Evolutionary conservation across 208 protist genomes (phyloP), one percentile per base, ranked within the genome.

Genomic region (Trypanosoma cruzi): DNA sequence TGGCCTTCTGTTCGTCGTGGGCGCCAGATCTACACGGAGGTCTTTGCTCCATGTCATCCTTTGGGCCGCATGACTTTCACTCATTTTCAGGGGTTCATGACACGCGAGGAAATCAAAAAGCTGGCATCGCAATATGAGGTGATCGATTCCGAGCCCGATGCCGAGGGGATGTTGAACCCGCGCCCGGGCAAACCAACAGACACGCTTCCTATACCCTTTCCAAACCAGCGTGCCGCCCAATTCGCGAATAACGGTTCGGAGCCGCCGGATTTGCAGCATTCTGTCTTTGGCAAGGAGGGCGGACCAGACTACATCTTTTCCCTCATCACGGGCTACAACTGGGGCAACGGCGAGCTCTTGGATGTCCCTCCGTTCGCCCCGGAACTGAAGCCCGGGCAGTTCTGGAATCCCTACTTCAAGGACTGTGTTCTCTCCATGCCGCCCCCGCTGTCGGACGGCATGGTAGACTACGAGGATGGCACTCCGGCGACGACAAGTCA

Each of bases 381-480:
- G 28, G 87, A 96, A 75, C 59, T 92, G 64, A 92, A 93, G 80
- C 86, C 91, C 16, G 88, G 89, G 7, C 89, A 98, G 64, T 95
- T 98, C 84, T 99, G 95, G 84, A 99, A 99, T 82, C 97, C 98
- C 11, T 99, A 99, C 89, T 99, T 99, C 82, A 92, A 98, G 72
- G 98, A 98, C 62, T 96, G 95, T 66, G 90, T 96, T 50, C 98
- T 99, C 75, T 97, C 91, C 70, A 99, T 99, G 98, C 95, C 98
- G 14, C 95, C 88, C 44, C 97, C 96, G 16, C 86, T 99, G 1
- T 96, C 91, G 28, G 97, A 99, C 64, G 98, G 96, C 14, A 77
- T 90, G 32, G 86, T 99, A 28, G 98, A 99, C 77, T 99, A 98
- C 72, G 96, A 99, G 53, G 98, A 99, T 72, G 98, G 96, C 63